These are phyloP conservation scores for Nakazawaea populi DNA, from an alignment of 805 yeast genomes.

Conservation along the genomic window DNA sequence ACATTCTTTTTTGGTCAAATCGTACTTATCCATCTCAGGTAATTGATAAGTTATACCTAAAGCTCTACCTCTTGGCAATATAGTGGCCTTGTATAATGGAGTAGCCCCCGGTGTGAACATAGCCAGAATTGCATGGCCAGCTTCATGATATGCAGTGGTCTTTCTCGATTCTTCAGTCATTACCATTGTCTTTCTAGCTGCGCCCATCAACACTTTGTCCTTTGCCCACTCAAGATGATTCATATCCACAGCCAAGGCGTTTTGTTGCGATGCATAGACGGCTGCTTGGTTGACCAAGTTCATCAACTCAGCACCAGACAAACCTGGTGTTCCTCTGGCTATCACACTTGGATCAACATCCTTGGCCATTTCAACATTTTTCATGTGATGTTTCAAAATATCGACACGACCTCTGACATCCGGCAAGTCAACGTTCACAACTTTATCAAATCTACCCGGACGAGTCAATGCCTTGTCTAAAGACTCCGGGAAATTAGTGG, in stretches of 20 bases:
- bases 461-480: constrained; percentile 95
- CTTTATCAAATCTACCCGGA: constrained; percentile 97
- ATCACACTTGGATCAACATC: constrained; percentile 83
- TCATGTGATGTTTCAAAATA: constrained; percentile 86
- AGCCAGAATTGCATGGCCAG: constrained; percentile 99
- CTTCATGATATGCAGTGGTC: constrained; percentile 97
- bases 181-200: constrained; percentile 96
- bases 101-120: constrained; percentile 92
- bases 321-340: constrained; percentile 97
- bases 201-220: constrained; percentile 96
- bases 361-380: constrained; percentile 78
- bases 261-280: constrained; percentile 88
- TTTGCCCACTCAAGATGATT: constrained; percentile 97
- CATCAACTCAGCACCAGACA: constrained; percentile 97
- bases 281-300: constrained; percentile 98
- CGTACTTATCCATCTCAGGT: constrained; percentile 97
- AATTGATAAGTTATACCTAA: constrained; percentile 95
- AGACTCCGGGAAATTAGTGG: constrained; percentile 96
- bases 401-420: constrained; percentile 97
- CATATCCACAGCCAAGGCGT: constrained; percentile 88
- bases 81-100: constrained; percentile 93
- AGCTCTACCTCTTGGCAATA: constrained; percentile 94
- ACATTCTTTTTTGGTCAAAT: constrained; percentile 84
- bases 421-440: constrained; percentile 91
- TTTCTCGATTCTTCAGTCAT: constrained; percentile 90